Base-by-base conservation (phyloP, 345 rosid genomes). In the Citrus sp. region DNA sequence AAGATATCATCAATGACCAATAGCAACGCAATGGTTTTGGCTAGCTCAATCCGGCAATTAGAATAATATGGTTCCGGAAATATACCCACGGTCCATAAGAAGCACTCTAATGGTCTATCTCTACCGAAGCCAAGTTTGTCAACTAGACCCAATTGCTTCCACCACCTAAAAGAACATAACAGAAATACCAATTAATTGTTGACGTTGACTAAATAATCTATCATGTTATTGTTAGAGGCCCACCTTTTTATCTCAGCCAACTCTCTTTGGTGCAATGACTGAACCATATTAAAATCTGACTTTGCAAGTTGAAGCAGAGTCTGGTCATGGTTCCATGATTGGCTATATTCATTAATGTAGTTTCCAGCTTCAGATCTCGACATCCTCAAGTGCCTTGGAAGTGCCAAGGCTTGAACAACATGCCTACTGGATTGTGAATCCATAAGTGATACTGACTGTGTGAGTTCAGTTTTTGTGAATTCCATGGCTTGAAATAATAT, bases 301-400 rank as follows among this genome's bases (percentile, higher is more conserved):
- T 62, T 77, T 4, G 84, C 84, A 5, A 82, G 42, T 1, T 82
- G 51, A 2, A 78, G 18, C 70, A 78, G 78, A 78, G 38, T 0
- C 27, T 2, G 65, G 37, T 54, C 55, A n/a, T 22, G 37, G 72
- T 69, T 78, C 67, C 51, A 54, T 60, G 61, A 59, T 25, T 14
- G 25, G 78, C 72, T 40, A 61, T 68, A 78, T 27, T 74, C 72
- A 18, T 74, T 9, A 14, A 78, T 40, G n/a, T 78, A 78, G 24
- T 78, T 82, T 21, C 75, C 75, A 18, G 84, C 46, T 74, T 82
- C 84, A 51, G 40, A 69, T 25, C 81, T 82, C 14, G 79, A 5
- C 84, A 82, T 82, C 65, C 81, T 82, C 60, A 82, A 27, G 60
- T 78, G 84, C 62, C 81, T 69, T 5, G 84, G 84, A 62, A 78